A percentile compares a stretch with the other conserved stretches of the same genome.
Conservation (phyloP, 805 yeast species). For the Ogataea degrootiae region DNA sequence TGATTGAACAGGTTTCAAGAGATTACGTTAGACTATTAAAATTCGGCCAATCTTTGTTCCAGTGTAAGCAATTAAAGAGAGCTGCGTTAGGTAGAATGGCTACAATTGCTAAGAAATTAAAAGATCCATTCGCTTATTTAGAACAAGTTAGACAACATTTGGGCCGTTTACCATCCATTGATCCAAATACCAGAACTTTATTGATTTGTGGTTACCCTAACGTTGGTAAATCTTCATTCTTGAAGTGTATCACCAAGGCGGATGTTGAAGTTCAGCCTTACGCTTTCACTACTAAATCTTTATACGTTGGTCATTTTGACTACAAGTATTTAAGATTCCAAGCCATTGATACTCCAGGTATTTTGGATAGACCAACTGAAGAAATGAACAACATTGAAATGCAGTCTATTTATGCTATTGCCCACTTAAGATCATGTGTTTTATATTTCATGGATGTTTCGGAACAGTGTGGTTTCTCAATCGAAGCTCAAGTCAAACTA, state of each 20-base stretch:
- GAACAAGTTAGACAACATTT: slow-evolving; percentile 99
- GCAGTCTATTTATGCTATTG: slow-evolving; percentile 99
- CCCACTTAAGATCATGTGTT: slow-evolving; percentile 95
- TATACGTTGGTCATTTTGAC: slow-evolving; percentile 98
- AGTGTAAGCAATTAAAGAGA: slow-evolving; percentile 96
- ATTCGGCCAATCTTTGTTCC: slow-evolving; percentile 96
- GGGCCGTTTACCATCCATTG: slow-evolving; percentile 96
- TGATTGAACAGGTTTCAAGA: slow-evolving; percentile 93
- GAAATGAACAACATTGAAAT: slow-evolving; percentile 99
- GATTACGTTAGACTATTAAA: slow-evolving; percentile 92
- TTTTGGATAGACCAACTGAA: slow-evolving; percentile 96
- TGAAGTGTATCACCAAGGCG: slow-evolving; percentile 90
- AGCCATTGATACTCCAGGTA: slow-evolving; percentile 99
- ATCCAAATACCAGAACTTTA: slow-evolving; percentile 97
- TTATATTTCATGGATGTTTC: slow-evolving; percentile 97
- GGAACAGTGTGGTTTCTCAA: slow-evolving; percentile 98
- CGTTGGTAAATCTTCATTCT: slow-evolving; percentile 96
- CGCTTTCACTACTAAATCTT: slow-evolving; percentile 96
- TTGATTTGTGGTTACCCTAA: slow-evolving; percentile 98
- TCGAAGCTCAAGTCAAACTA: slow-evolving; percentile 94
- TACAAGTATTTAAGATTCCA: slow-evolving; percentile 96
- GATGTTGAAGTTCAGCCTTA: slow-evolving; percentile 99
- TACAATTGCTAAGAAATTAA: slow-evolving; percentile 89
- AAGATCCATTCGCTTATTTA: slow-evolving; percentile 87
- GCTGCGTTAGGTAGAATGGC: slow-evolving; percentile 99